Evolutionary conservation across 164 flowering plant genomes (phyloP).

Genomic region (Berberis vulgaris): DNA sequence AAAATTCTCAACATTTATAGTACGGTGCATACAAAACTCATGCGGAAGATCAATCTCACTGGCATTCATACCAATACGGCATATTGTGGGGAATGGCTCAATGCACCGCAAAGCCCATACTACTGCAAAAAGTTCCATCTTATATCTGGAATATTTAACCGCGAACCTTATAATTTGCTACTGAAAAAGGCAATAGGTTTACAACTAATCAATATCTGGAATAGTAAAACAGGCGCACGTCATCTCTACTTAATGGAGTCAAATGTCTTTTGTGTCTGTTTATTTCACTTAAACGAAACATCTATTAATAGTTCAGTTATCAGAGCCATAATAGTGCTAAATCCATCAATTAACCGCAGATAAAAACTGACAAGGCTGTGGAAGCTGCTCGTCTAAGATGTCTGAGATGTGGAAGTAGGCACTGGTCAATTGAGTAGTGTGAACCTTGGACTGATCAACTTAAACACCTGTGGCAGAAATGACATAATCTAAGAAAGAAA

Average conservation of each 20-base stretch:
- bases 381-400: background rate
- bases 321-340: background rate
- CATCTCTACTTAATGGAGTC: no score
- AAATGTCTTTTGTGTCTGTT: no score
- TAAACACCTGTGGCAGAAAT: no score
- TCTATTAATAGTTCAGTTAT: background rate
- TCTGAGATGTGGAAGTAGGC: background rate
- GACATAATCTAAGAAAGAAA: background rate
- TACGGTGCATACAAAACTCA: no score
- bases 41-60: no score
- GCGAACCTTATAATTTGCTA: background rate
- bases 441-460: background rate
- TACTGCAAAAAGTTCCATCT: background rate
- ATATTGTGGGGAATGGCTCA: no score
- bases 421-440: background rate
- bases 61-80: no score
- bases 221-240: no score
- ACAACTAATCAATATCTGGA: background rate
- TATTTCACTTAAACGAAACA: background rate
- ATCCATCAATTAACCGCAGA: background rate
- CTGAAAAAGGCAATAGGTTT: background rate
- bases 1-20: no score
- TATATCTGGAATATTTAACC: background rate
- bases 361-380: background rate
- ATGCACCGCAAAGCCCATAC: background rate